phyloP scores from a whole-genome alignment of 2,329 filamentous ascomycete species.

The Monosporascus sp. region DNA sequence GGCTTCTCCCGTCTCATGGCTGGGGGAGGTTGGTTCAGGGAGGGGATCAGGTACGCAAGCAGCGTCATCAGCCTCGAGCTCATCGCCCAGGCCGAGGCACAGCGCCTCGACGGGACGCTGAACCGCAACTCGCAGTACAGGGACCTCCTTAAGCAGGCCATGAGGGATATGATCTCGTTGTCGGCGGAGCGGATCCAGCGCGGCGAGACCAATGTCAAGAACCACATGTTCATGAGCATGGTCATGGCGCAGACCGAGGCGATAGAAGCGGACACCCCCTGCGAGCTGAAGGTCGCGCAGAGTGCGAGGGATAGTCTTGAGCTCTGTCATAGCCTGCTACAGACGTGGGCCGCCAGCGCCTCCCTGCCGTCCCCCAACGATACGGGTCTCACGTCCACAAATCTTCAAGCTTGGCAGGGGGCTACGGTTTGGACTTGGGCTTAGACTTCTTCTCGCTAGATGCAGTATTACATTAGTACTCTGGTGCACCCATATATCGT shows the following conservation, averaged over 20 bases:
- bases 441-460: conserved; percentile 23
- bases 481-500: too few relatives aligned
- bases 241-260: conserved; percentile 36
- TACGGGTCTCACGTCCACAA: conserved; percentile 12
- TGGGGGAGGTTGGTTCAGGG: conserved; percentile 37
- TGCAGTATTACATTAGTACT: conserved; percentile 8
- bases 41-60: conserved; percentile 31
- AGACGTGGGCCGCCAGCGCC: conserved; percentile 10
- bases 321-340: conserved; percentile 25
- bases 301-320: conserved; percentile 30
- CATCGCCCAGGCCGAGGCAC: conserved; percentile 25
- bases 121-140: conserved; percentile 20
- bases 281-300: conserved; percentile 24
- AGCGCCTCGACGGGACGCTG: conserved; percentile 25
- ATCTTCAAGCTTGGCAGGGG: conserved; percentile 12
- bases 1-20: conserved; percentile 32
- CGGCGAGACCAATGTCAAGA: conserved; percentile 42
- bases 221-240: conserved; percentile 34
- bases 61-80: conserved; percentile 32
- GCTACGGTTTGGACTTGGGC: conserved; percentile 19
- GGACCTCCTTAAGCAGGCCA: conserved; percentile 26
- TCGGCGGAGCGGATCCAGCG: conserved; percentile 28
- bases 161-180: conserved; percentile 24
- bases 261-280: conserved; percentile 18
- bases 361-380: conserved; percentile 8